Evolutionary conservation across 2,329 filamentous ascomycete species (phyloP), one percentile per base, ranked within the genome.

Genomic region (Knufia fluminis): DNA sequence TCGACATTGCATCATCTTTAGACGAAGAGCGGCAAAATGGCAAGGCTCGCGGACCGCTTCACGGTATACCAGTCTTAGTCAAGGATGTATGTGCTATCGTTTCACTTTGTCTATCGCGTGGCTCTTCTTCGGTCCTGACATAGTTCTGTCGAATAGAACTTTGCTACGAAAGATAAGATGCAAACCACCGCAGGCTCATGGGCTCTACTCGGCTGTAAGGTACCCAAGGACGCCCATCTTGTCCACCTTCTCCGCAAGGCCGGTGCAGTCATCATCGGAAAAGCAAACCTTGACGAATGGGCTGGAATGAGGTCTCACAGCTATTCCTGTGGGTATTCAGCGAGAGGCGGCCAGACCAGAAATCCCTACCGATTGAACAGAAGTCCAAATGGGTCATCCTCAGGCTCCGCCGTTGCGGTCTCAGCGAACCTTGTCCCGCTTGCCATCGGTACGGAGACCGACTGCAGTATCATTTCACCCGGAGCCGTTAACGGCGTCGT

Each of bases 281-380:
- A 66, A 51, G 51, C 63, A 3, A 66, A 64, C 45, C 48, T 65
- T 35, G 60, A 60, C 23, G 59, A 90, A 62, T 89, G 84, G 83
- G 84, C 85, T 0, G 78, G 80, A 51, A 85, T 86, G 80, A 73
- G 83, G 26, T 77, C 72, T 54, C 82, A 73, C 57, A 75, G 79
- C 58, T 83, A 85, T 61, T 82, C 79, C 0, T 80, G 84, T 63
- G 83, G 82, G 2, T 86, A 80, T 60, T 81, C 77, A 40, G 74
- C 68, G 3, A 71, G 81, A 6, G 81, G 81, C 19, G 82, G 81
- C 0, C 82, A 86, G 63, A 72, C 71, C 43, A 70, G 80, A 42
- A 81, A 73, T 57, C 72, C 84, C 0, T 88, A 87, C 60, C 85
- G 87, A 60, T 65, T 86, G 16, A 82, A 80, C 0, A 67, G 78